phyloP scores from a whole-genome alignment of 768 basidiomycete genomes.

The Boletus rubescentipes region DNA sequence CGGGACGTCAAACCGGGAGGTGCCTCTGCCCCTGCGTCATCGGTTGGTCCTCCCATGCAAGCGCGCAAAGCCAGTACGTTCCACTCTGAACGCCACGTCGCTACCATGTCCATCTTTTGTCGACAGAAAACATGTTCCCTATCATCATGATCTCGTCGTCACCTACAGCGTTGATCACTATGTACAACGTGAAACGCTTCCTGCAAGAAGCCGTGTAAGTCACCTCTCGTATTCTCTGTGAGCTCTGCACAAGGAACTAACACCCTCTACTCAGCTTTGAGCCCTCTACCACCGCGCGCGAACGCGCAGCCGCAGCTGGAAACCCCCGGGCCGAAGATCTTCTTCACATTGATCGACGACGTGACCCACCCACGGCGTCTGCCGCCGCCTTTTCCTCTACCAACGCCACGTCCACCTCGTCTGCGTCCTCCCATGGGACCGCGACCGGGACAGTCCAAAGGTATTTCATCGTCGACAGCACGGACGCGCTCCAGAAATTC shows the following conservation, averaged over 20 bases:
- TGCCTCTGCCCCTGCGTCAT: conserved; percentile 35
- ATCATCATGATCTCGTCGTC: conserved; percentile 96
- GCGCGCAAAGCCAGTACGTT: conserved; percentile 68
- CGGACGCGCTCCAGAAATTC: conserved; percentile 90
- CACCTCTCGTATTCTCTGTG: too few species aligned
- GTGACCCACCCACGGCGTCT: conserved; percentile 44
- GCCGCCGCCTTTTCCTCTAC: conserved; percentile 2
- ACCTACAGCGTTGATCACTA: conserved; percentile 77
- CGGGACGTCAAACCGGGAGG: conserved; percentile 63
- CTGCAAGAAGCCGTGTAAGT: conserved; percentile 82
- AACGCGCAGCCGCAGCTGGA: conserved; percentile 63
- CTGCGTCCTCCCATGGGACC: conserved; percentile 25
- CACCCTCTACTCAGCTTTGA: conserved; percentile 52
- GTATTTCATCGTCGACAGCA: conserved; percentile 88
- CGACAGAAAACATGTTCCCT: conserved; percentile 70
- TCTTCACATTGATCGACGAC: conserved; percentile 79
- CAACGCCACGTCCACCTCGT: conserved; percentile 1
- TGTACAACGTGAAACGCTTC: conserved; percentile 80
- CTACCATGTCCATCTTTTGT: too few species aligned
- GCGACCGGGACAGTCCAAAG: conserved; percentile 39
- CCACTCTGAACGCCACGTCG: background rate
- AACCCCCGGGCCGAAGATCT: conserved; percentile 78
- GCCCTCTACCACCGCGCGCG: conserved; percentile 70
- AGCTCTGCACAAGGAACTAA: background rate
- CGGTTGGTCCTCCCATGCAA: conserved; percentile 41